Conservation (phyloP, 768 basidiomycete species). For the Cystofilobasidium bisporidii region DNA sequence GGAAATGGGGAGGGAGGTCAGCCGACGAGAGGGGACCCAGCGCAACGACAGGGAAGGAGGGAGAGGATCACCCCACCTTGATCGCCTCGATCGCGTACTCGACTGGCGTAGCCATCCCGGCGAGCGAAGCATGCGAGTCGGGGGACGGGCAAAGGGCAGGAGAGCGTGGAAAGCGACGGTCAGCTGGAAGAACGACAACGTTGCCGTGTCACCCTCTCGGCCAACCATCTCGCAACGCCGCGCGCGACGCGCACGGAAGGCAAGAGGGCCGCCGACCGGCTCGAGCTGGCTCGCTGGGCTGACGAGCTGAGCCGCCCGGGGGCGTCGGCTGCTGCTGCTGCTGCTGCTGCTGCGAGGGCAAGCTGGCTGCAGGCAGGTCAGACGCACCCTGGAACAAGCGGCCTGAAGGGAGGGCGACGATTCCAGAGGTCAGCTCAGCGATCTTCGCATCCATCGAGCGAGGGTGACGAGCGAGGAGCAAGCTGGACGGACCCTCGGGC, state of each 20-base stretch:
- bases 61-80: conserved; percentile 51
- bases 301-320: neutral
- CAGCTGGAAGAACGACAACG: too few relatives aligned
- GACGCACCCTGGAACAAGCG: conserved; percentile 87
- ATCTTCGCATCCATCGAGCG: too few relatives aligned
- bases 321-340: conserved; percentile 20
- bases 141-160: too few relatives aligned
- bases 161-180: too few relatives aligned
- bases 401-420: conserved; percentile 39
- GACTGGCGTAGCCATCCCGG: conserved; percentile 47
- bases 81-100: conserved; percentile 99
- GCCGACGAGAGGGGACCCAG: neutral
- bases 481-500: conserved; percentile 48
- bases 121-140: neutral
- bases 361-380: neutral
- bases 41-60: neutral
- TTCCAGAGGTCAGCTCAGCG: conserved; percentile 42
- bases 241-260: too few relatives aligned
- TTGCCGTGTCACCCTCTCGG: too few relatives aligned
- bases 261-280: too few relatives aligned
- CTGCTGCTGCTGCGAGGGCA: neutral
- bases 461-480: neutral
- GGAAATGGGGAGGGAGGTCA: conserved; percentile 1
- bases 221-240: too few relatives aligned
- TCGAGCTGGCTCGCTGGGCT: neutral